Base-by-base conservation (phyloP, 2,329 filamentous ascomycete species). In the Intubia oerlemansii region DNA sequence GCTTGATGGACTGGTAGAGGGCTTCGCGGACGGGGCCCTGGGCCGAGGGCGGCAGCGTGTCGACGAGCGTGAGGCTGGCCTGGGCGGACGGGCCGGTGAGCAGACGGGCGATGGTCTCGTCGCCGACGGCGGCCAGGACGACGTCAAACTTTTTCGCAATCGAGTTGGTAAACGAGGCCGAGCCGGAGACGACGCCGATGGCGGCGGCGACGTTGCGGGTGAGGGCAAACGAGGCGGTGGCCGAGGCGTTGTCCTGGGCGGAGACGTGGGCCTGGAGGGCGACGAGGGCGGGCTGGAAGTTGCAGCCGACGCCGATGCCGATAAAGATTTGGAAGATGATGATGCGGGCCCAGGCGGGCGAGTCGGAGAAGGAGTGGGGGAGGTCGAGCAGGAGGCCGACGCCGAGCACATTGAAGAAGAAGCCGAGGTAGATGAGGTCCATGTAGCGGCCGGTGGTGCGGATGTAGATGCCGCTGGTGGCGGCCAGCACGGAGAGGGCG, bases 251-350 rank as follows among this genome's bases (percentile, higher is more conserved):
- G 34, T 74, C 62, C 10, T 52, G 44, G 2, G 57, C 56, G 9
- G 56, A 52, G 14, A 74, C 61, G 19, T 57, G 58, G 9, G 60
- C 56, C 38, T 78, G 71, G 9, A 76, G 54, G 1, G 64, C 63
- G 19, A 72, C 56, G 13, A 72, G 47, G 0, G 66, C 68, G 0
- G 62, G 50, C 41, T 71, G 63, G 44, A 70, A 66, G 39, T 66
- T 62, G 24, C 63, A 55, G 0, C 66, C 67, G 4, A 63, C 52
- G 13, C 67, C 67, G 4, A 62, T 41, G 13, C 65, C 67, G 5
- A 50, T 51, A 19, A 71, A 48, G 25, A 69, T 45, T 42, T 70
- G 62, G 39, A 54, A 71, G 27, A 59, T 34, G 37, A 60, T 40
- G 17, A 62, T 41, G 36, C 52, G 54, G 22, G 38, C 31, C 44